Base-by-base conservation (phyloP, 441 rosid genomes). In the Viola pubescens region DNA sequence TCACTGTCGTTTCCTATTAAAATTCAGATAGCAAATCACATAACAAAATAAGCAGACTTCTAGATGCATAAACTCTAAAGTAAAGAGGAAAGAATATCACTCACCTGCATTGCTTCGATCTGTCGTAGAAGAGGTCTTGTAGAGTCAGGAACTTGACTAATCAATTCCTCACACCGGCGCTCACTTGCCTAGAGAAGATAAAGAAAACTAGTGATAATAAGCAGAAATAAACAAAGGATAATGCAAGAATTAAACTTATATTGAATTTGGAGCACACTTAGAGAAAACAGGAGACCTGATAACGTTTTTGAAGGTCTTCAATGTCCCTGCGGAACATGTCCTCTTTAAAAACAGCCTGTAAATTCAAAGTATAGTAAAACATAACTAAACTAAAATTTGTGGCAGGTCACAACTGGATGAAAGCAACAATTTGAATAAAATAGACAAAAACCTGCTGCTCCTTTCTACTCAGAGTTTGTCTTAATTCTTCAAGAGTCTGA, bases 101-200 rank as follows among this genome's bases (percentile, higher is more conserved):
- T 52, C 57, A 90, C 99, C 94, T 91, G 98, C 81, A 94, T 88
- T 37, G 98, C 98, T 78, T 94, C 95, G 60, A 94, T 94, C 81
- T 94, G 99, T 74, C 98, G 81, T 70, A 88, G 71, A 63, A 94
- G 90, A 68, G 98, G 99, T 78, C 97, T 85, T 44, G 99, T 94
- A 60, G 99, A 94, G 57, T 94, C 98, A 59, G 97, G 99, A 66
- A 94, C 99, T 78, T 88, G 97, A 48, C 89, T 80, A 60, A 94
- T 76, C 78, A 94, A 84, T 76, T 94, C 99, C 82, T 94, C 99
- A 69, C 97, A 91, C 54, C 98, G 91, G 4, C 99, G 94, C 73
- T 94, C 99, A 79, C 95, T 90, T 77, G 88, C 96, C 99, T 90
- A 64, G 43, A 55, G 26, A 46, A 7, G 16, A 16, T 16, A 58